Evolutionary conservation across 225 moss, liverwort and hornwort genomes (phyloP), one percentile per base, ranked within the genome.

Genomic region (Pleurozium schreberi): DNA sequence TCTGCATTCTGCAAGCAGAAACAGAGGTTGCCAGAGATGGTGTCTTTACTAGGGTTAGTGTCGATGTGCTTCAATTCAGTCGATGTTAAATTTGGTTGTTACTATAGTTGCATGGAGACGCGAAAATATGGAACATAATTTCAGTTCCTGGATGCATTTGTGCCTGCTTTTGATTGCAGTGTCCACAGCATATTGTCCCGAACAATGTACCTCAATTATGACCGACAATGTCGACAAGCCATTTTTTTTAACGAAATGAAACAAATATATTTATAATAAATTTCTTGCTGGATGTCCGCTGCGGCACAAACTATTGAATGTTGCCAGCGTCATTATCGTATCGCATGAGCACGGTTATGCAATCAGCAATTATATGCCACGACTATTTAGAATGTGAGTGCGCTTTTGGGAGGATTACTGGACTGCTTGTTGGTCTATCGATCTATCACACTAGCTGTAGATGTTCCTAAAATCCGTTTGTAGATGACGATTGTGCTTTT

Each of bases 1-100:
- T 81, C 81, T 81, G 87, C 80, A 60, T 70, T 60, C 59, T 81
- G 15, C 38, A 58, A 70, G 38, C 71, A 60, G 61, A 82, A 69
- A 40, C 50, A 88, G 96, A 97, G 90, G 93, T 93, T 66, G 94
- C 57, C 92, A 85, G 91, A 92, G 80, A 93, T 53, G 61, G 18
- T 62, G 18, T 52, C 75, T 75, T 42, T 18, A 53, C 74, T 74
- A 64, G 82, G 73, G 73, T 74, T 88, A 74, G 69, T 81, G 68
- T 15, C 47, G 14, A 80, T 36, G 45, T 57, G 80, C 45, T 28
- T 58, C 45, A 80, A 38, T 71, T 50, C n/a, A 52, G 52, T 26
- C 40, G 71, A 49, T 17, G 52, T 62, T 12, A 22, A 70, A 82
- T 81, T 73, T 59, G 12, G 33, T 40, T 49, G 62, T 62, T 25